A percentile compares a stretch with the other conserved stretches of the same genome.
phyloP scores from a whole-genome alignment of 257 asterid species.

The Solanum acaule region DNA sequence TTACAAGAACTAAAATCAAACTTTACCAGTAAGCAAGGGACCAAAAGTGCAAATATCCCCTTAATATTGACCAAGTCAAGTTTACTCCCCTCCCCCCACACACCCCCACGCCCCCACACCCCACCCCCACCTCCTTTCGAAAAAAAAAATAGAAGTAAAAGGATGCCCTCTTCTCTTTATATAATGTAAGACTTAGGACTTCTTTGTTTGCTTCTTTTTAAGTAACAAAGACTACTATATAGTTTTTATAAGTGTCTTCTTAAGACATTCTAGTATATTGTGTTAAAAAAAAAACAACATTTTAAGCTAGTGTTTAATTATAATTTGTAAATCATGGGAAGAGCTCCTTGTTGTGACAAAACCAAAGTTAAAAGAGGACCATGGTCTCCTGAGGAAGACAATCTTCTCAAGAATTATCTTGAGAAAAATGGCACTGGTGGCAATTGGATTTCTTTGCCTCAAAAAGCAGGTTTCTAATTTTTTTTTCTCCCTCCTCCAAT shows the following conservation, averaged over 20 bases:
- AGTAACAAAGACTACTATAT: background rate
- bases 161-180: background rate
- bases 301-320: background rate
- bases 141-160: background rate
- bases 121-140: background rate
- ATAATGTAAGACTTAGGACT: background rate
- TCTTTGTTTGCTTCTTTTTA: background rate
- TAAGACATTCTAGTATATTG: background rate
- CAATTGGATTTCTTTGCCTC: slow-evolving; percentile 71
- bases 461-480: slow-evolving; percentile 46
- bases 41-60: too few relatives aligned
- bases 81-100: background rate
- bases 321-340: slow-evolving; percentile 31
- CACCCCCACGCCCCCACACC: background rate
- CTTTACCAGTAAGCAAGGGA: too few relatives aligned
- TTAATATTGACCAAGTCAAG: too few relatives aligned
- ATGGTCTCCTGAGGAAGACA: slow-evolving; percentile 76
- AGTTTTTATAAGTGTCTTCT: background rate
- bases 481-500: background rate
- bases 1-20: too few relatives aligned
- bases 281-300: background rate
- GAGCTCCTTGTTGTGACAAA: slow-evolving; percentile 85
- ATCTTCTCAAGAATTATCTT: slow-evolving; percentile 32
- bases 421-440: slow-evolving; percentile 46
- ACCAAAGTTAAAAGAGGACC: slow-evolving; percentile 67